phyloP scores from a whole-genome alignment of 257 asterid species.

The Mitragyna speciosa region DNA sequence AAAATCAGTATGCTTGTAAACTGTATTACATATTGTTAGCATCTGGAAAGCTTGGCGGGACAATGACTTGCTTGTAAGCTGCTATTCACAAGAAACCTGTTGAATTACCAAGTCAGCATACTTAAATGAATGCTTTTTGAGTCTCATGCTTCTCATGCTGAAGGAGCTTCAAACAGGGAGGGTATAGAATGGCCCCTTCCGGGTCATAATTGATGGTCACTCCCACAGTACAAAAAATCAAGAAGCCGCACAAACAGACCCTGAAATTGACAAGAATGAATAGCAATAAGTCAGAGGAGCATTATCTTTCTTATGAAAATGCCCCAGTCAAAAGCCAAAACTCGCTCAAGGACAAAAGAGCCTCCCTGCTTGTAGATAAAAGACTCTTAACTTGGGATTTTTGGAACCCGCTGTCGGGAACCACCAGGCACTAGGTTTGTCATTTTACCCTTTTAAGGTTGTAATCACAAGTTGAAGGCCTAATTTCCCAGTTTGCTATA shows the following conservation, averaged over 20 bases:
- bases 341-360: neutral
- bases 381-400: neutral
- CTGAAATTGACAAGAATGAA: conserved; percentile 12
- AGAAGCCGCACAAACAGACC: conserved; percentile 31
- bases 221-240: conserved; percentile 4
- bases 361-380: neutral
- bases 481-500: neutral
- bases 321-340: neutral
- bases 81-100: neutral
- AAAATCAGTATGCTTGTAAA: neutral
- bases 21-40: neutral
- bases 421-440: neutral
- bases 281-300: neutral
- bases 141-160: neutral
- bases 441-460: neutral
- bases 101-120: neutral
- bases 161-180: neutral
- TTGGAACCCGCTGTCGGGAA: neutral
- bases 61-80: neutral
- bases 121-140: neutral
- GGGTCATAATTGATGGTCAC: neutral
- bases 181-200: neutral
- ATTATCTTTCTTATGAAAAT: neutral
- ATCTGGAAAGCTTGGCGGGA: neutral
- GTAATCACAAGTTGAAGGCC: neutral